Percentiles rank a stretch among this genome's conserved stretches.
These are phyloP conservation scores for Vickermania spadyakhi DNA, from an alignment of 208 protist genomes.

Conservation along the genomic window DNA sequence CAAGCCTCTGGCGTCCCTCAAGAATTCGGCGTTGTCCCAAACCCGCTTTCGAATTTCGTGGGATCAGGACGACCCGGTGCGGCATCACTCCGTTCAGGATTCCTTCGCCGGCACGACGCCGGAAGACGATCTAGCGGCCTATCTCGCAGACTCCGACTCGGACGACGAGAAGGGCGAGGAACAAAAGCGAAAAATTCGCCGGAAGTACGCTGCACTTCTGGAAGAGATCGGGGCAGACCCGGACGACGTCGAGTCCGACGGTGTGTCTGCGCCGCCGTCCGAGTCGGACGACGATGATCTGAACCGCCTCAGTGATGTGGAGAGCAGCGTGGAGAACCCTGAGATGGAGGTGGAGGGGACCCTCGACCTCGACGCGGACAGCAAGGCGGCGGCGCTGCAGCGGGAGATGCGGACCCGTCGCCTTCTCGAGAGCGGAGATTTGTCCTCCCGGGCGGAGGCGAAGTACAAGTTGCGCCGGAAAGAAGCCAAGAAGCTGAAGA, in stretches of 20 bases:
- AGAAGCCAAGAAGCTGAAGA: slow-evolving; percentile 82
- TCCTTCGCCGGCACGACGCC: slow-evolving; percentile 78
- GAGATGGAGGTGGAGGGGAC: slow-evolving; percentile 66
- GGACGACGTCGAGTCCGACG: slow-evolving; percentile 21
- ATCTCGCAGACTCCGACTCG: slow-evolving; percentile 72
- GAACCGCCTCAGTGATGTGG: slow-evolving; percentile 76
- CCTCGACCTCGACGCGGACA: slow-evolving; percentile 72
- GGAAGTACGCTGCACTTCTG: slow-evolving; percentile 75
- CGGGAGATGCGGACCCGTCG: slow-evolving; percentile 48
- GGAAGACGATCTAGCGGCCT: slow-evolving; percentile 84
- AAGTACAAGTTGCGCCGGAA: slow-evolving; percentile 85
- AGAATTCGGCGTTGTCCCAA: slow-evolving; percentile 75
- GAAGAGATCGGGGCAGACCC: slow-evolving; percentile 70
- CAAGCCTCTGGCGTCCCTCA: slow-evolving; percentile 71
- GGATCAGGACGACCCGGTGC: slow-evolving; percentile 87
- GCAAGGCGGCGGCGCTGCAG: slow-evolving; percentile 62
- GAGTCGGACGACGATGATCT: slow-evolving; percentile 61
- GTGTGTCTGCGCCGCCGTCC: slow-evolving; percentile 6
- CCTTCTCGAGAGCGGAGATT: slow-evolving; percentile 44
- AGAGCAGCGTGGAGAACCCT: slow-evolving; percentile 19
- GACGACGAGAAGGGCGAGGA: slow-evolving; percentile 19
- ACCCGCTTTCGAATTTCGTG: slow-evolving; percentile 88
- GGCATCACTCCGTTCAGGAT: slow-evolving; percentile 75
- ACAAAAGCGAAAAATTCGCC: slow-evolving; percentile 55
- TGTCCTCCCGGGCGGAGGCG: slow-evolving; percentile 59